A percentile compares a stretch with the other conserved stretches of the same genome.
Evolutionary conservation across 2,329 filamentous ascomycete genomes (phyloP).

Genomic region (Fusarium avenaceum): DNA sequence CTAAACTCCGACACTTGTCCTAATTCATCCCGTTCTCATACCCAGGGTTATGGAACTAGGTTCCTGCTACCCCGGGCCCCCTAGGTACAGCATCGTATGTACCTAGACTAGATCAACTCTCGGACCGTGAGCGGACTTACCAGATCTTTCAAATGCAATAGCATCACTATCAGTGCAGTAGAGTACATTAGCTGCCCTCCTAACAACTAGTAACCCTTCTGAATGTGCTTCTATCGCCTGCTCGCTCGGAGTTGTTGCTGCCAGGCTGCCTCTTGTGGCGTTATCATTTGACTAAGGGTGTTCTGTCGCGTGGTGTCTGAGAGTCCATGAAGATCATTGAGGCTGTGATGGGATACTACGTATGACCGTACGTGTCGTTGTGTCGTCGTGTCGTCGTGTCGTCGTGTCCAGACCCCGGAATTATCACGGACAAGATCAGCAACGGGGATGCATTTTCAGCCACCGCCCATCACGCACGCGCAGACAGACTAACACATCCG

Average conservation of each 20-base stretch:
- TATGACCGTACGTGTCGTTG: background rate
- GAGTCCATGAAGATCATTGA: background rate
- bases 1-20: constrained; percentile 11
- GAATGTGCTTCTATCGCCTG: background rate
- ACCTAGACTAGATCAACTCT: constrained; percentile 3
- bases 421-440: background rate
- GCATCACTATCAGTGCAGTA: background rate
- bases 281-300: background rate
- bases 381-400: background rate
- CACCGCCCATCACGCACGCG: constrained; percentile 1
- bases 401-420: background rate
- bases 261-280: constrained; percentile 4
- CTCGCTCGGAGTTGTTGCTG: background rate
- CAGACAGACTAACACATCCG: background rate
- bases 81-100: too few species aligned
- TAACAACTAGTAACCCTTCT: too few species aligned
- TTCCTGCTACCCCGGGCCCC: background rate
- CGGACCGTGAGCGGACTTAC: constrained; percentile 10
- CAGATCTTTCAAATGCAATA: constrained; percentile 1
- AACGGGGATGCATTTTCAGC: background rate
- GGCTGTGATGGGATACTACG: background rate
- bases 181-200: background rate
- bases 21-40: background rate
- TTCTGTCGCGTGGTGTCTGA: background rate
- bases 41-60: constrained; percentile 9